Conservation (phyloP, 2,329 filamentous ascomycete genomes). For the Colletotrichum eleusines region DNA sequence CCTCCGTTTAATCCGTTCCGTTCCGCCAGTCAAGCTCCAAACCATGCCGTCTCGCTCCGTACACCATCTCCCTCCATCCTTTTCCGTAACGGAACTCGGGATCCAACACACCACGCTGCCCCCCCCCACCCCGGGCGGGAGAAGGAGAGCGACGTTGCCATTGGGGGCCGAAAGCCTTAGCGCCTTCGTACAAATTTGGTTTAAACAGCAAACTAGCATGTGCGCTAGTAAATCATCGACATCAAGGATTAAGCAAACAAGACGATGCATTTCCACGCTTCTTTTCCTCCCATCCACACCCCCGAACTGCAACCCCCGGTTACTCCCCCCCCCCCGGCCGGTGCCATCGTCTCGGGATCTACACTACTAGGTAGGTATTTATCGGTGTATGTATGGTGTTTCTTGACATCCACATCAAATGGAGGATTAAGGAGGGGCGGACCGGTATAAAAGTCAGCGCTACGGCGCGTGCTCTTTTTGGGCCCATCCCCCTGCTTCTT, state of each 20-base stretch:
- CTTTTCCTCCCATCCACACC: conserved; percentile 3
- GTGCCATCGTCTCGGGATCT: background rate
- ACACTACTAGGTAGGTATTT: background rate
- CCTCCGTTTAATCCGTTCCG: conserved; percentile 1
- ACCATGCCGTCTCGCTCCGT: background rate
- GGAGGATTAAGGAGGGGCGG: background rate
- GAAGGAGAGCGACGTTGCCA: conserved; percentile 1
- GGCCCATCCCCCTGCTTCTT: background rate
- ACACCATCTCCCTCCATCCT: background rate
- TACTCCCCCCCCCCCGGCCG: background rate
- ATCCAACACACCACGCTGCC: background rate
- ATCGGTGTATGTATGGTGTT: background rate
- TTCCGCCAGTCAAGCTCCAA: too few species aligned
- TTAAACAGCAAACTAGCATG: conserved; percentile 11
- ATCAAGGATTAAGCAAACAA: conserved; percentile 14
- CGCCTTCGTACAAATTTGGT: background rate
- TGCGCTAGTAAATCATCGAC: conserved; percentile 25
- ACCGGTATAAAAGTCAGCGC: background rate
- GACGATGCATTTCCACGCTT: background rate
- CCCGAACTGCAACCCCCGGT: background rate
- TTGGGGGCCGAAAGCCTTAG: conserved; percentile 21
- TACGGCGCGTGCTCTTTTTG: background rate
- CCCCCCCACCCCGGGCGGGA: background rate
- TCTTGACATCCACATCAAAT: background rate
- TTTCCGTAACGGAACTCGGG: conserved; percentile 13